phyloP scores from a whole-genome alignment of 169 alveolate genomes.

The Prorocentrum cordatum region DNA sequence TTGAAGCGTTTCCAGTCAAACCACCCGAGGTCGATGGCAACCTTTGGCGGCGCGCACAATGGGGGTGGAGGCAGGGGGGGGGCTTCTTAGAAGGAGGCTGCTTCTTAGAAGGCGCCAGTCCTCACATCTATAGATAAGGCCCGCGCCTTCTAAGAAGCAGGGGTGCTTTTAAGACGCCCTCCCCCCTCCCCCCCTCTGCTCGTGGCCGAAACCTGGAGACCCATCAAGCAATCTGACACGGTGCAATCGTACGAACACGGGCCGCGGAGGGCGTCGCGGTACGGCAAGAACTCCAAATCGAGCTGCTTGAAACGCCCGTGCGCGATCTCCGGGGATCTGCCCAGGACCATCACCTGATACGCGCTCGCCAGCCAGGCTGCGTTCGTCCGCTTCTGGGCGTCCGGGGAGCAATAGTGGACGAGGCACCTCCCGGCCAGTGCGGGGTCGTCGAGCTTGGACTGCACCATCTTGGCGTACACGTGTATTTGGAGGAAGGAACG shows the following conservation, averaged over 20 bases:
- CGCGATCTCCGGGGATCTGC: not conserved
- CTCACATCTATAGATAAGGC: not conserved
- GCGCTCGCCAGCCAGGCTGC: slow-evolving; percentile 32
- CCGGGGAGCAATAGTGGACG: slow-evolving; percentile 24
- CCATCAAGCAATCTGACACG: slow-evolving; percentile 82
- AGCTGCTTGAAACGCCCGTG: not conserved
- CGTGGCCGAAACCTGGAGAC: slow-evolving; percentile 81
- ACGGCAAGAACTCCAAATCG: slow-evolving; percentile 55
- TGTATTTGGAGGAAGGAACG: too few species aligned
- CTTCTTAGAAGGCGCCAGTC: not conserved
- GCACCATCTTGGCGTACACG: slow-evolving; percentile 79
- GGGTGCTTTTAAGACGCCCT: not conserved
- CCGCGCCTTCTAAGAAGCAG: not conserved
- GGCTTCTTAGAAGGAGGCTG: not conserved
- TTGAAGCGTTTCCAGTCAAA: slow-evolving; percentile 81
- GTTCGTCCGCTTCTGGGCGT: slow-evolving; percentile 34
- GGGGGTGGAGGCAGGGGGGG: too few species aligned
- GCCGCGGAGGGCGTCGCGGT: slow-evolving; percentile 75
- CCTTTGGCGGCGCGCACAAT: too few species aligned
- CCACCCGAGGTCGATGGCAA: slow-evolving; percentile 78
- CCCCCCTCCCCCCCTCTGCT: not conserved
- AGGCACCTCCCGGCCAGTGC: not conserved
- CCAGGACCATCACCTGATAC: not conserved
- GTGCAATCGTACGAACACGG: slow-evolving; percentile 72
- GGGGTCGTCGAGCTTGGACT: slow-evolving; percentile 25